Evolutionary conservation across 306 rosid genomes (phyloP).

Genomic region (Vachellia collinsii): DNA sequence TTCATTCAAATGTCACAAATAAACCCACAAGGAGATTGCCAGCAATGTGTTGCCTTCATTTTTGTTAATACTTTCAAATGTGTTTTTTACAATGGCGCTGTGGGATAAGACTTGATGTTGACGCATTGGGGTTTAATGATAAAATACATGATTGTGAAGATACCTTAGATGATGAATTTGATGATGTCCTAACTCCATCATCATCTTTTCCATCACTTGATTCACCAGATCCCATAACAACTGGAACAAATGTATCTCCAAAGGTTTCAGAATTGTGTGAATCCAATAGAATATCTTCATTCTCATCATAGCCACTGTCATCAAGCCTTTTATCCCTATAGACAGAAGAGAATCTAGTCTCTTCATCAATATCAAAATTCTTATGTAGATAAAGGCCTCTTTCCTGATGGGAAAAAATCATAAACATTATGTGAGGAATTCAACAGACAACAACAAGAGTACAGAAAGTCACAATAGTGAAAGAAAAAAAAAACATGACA

Average conservation of each 20-base stretch:
- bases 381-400: constrained; percentile 63
- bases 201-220: constrained; percentile 53
- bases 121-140: neutral
- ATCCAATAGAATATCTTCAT: constrained; percentile 64
- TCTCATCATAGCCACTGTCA: constrained; percentile 72
- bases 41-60: neutral
- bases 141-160: constrained; percentile 36
- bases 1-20: constrained; percentile 8
- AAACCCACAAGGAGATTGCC: constrained; percentile 5
- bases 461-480: constrained; percentile 14
- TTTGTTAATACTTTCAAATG: too few relatives aligned
- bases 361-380: constrained; percentile 82
- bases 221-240: constrained; percentile 46
- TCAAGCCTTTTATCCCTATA: constrained; percentile 70
- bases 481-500: neutral
- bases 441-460: constrained; percentile 8
- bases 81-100: too few relatives aligned
- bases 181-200: constrained; percentile 52
- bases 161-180: constrained; percentile 65
- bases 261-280: constrained; percentile 73
- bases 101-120: neutral
- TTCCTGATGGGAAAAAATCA: constrained; percentile 69
- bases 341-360: constrained; percentile 91
- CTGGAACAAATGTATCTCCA: constrained; percentile 58
- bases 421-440: constrained; percentile 27